Conservation (phyloP, 2,329 filamentous ascomycete species). For the Parafenestella ontariensis region DNA sequence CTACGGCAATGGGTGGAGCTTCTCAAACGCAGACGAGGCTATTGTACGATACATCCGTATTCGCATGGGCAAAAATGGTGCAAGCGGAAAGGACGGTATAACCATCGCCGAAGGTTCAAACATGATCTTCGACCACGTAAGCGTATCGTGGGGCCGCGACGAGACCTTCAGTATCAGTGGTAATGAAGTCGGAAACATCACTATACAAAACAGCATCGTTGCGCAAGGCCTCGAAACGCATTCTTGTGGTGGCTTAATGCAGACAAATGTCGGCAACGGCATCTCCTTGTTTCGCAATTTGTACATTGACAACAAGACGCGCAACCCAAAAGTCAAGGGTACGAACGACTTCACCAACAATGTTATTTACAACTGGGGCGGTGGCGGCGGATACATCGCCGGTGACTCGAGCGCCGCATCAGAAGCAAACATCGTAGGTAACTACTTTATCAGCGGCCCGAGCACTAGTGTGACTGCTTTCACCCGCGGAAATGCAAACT, state of each 20-base stretch:
- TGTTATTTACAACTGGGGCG: conserved; percentile 64
- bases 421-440: conserved; percentile 62
- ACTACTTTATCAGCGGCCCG: conserved; percentile 65
- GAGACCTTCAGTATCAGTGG: conserved; percentile 63
- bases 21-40: conserved; percentile 60
- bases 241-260: conserved; percentile 60
- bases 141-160: conserved; percentile 62
- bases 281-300: conserved; percentile 62
- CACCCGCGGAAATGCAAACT: conserved; percentile 62
- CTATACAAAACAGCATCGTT: conserved; percentile 62
- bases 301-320: conserved; percentile 65
- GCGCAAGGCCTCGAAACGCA: conserved; percentile 62
- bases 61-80: conserved; percentile 60
- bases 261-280: conserved; percentile 55
- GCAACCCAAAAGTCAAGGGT: conserved; percentile 65
- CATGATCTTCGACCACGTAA: conserved; percentile 65
- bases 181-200: conserved; percentile 55
- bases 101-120: conserved; percentile 61
- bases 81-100: conserved; percentile 62
- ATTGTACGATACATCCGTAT: conserved; percentile 65
- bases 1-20: conserved; percentile 63
- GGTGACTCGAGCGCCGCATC: conserved; percentile 58
- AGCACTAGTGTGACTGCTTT: conserved; percentile 59
- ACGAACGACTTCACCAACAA: conserved; percentile 62
- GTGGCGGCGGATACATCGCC: conserved; percentile 62